Evolutionary conservation across 495 filamentous ascomycete genomes (phyloP), one percentile per base, ranked within the genome.

Genomic region (Annulohypoxylon moriforme): DNA sequence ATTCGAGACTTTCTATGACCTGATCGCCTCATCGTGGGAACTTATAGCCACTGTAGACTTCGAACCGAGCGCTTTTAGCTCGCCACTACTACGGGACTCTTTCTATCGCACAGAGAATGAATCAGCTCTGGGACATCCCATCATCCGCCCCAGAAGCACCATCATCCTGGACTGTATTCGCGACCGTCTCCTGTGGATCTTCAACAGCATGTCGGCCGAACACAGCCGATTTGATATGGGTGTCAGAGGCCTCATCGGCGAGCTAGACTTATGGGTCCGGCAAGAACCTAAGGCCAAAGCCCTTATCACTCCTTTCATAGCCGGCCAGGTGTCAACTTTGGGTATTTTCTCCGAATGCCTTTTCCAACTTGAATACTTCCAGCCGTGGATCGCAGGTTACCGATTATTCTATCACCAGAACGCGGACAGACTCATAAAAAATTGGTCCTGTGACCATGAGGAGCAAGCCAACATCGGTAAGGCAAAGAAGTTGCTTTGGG

Each of bases 341-440:
- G 69, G 69, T 16, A 7, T 63, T 22, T 18, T 63, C 7, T 31
- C 10, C 22, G 50, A 67, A 33, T 67, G 49, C 22, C 0, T 60
- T 4, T 0, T 25, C 16, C 16, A 58, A 11, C 5, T 58, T 5
- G 31, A 63, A 1, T 11, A 11, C 52, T 40, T 42, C 44, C 50
- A 42, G 13, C 63, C 64, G 25, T 62, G 52, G 63, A 27, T 34
- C 9, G 6, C 4, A 4, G 44, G 27, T 6, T 53, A 25, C 25
- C 3, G 7, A 0, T 1, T 9, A 3, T 61, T 60, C 22, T 4
- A 1, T 16, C 2, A 0, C 0, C 2, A 40, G 6, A 20, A 66
- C n/a, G 16, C 1, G 4, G n/a, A 9, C 0, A 7, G 20, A 29
- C n/a, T 52, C 3, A 2, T 31, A 2, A 13, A 50, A 2, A 25